phyloP scores from a whole-genome alignment of 208 protist genomes.

The Jaenimonas drosophilae region DNA sequence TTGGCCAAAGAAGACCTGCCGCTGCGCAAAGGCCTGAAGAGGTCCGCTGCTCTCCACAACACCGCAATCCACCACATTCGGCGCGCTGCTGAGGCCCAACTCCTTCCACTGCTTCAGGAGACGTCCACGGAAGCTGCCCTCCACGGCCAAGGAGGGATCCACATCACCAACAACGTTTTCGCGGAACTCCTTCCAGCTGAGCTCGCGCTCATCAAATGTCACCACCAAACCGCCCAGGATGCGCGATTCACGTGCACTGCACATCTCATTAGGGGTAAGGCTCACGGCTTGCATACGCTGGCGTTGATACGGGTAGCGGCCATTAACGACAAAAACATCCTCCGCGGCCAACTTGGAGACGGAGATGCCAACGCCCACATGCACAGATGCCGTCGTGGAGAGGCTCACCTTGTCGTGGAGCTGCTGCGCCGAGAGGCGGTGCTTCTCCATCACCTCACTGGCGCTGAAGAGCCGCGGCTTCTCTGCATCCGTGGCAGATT shows the following conservation, averaged over 20 bases:
- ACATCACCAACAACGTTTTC: constrained; percentile 26
- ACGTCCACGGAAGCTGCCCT: constrained; percentile 17
- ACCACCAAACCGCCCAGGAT: constrained; percentile 24
- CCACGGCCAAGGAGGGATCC: constrained; percentile 19
- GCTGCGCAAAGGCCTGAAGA: constrained; percentile 39
- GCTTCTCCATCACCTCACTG: constrained; percentile 11
- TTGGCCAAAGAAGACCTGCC: constrained; percentile 15
- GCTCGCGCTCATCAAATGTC: constrained; percentile 22
- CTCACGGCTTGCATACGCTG: constrained; percentile 12
- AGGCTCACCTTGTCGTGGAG: constrained; percentile 23
- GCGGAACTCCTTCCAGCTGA: constrained; percentile 27
- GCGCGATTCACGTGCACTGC: not conserved
- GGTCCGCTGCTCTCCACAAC: constrained; percentile 31
- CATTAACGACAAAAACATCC: constrained; percentile 25
- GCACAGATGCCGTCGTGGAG: constrained; percentile 9
- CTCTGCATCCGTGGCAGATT: constrained; percentile 2
- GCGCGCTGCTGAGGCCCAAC: constrained; percentile 23
- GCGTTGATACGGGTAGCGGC: constrained; percentile 13
- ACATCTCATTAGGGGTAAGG: not conserved
- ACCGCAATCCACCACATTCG: constrained; percentile 43
- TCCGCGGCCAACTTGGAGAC: constrained; percentile 16
- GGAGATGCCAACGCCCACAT: constrained; percentile 16
- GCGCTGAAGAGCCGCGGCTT: constrained; percentile 27
- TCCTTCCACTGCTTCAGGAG: constrained; percentile 25
- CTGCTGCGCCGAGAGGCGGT: constrained; percentile 21